These are phyloP conservation scores for Casuarina equisetifolia DNA, from an alignment of 306 rosid genomes.

Conservation along the genomic window DNA sequence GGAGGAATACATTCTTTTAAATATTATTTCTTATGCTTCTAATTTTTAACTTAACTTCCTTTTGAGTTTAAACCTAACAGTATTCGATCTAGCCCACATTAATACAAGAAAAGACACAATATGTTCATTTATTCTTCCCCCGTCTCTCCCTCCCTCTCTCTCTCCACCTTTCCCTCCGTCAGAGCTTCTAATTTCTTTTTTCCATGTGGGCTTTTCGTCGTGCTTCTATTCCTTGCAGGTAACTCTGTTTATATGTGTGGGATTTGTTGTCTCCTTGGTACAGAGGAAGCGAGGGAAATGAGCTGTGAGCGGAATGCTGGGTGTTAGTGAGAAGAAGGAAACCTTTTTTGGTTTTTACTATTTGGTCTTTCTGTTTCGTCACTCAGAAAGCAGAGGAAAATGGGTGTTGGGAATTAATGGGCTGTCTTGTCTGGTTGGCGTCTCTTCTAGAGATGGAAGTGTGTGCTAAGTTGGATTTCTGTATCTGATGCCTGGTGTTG, in stretches of 20 bases:
- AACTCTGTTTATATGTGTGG: constrained; percentile 2
- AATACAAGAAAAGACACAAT: background rate
- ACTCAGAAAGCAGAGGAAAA: background rate
- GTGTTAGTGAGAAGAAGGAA: background rate
- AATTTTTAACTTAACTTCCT: background rate
- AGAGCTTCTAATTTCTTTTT: background rate
- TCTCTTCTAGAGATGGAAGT: background rate
- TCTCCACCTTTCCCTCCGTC: background rate
- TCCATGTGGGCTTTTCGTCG: constrained; percentile 90
- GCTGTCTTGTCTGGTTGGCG: background rate
- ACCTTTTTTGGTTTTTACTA: background rate
- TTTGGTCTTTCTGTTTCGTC: background rate
- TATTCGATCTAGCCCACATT: constrained; percentile 5
- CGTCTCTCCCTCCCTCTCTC: background rate
- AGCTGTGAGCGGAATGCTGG: background rate
- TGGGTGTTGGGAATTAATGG: background rate
- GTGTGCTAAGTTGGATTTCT: background rate
- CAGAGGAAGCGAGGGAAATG: background rate
- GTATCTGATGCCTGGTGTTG: background rate
- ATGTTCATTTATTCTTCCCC: background rate
- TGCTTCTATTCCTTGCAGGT: constrained; percentile 68
- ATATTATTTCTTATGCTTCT: no score
- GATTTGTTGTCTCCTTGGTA: background rate
- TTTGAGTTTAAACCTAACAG: constrained; percentile 1
- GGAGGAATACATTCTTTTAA: no score